Evolutionary conservation across 2,329 filamentous ascomycete species (phyloP), one percentile per base, ranked within the genome.

Genomic region (Xylariaceae sp.): DNA sequence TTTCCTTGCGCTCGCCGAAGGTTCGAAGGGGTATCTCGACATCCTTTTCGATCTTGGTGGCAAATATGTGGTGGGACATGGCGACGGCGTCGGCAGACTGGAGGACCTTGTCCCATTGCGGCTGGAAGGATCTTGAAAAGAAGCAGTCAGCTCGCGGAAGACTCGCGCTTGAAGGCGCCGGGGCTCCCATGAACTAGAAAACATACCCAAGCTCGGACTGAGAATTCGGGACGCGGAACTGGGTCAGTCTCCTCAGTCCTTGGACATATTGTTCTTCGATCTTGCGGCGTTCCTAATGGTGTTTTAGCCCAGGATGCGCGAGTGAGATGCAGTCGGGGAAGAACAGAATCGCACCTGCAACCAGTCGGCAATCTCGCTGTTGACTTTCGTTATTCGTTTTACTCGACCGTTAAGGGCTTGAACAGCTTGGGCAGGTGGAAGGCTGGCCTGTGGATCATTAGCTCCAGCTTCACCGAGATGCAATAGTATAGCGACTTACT

Each of bases 311-410:
- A 11, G 22, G 22, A 26, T 11, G 22, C 6, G 11, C 6, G 22
- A 26, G 22, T 11, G 11, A 26, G 6, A 6, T 11, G 22, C 11
- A 11, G 22, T 6, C 22, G 22, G 22, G 11, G 6, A 11, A 11
- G 22, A 26, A 11, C 11, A 42, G 36, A 42, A 38, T 52, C 68
- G 66, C 81, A 95, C 90, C 83, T 91, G 86, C 48, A 98, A 78
- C 89, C 91, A 98, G 69, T 97, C 91, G 64, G 91, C 91, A 59
- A 98, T 88, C 62, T 96, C 89, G 54, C 74, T 68, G 66, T 98
- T 96, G 68, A 95, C 71, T 64, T 84, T 89, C 57, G 78, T 79
- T 62, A 97, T 91, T 66, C 89, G 80, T 66, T 86, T 87, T 55
- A 97, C 79, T 59, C 93, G 87, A 55, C 96, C 90, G 65, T 84